These are phyloP conservation scores for Gnaphalium uliginosum DNA, from an alignment of 129 eudicot genomes.

Conservation along the genomic window DNA sequence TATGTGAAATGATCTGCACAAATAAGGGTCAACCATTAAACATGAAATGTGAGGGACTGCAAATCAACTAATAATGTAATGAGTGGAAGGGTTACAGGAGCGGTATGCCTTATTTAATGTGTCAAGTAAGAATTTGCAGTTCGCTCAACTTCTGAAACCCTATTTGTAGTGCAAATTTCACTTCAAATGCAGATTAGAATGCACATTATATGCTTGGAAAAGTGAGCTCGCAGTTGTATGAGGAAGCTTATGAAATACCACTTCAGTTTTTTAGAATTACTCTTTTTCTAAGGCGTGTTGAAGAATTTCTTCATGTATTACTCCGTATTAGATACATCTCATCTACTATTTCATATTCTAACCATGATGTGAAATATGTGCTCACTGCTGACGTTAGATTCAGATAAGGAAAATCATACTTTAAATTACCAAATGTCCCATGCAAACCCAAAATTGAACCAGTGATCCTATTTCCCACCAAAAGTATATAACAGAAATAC, in stretches of 20 bases:
- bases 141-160: not conserved
- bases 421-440: not conserved
- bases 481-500: too few relatives aligned
- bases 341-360: not conserved
- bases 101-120: not conserved
- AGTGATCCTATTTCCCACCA: not conserved
- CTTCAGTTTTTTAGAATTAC: not conserved
- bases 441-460: not conserved
- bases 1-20: constrained; percentile 63
- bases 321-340: not conserved
- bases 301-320: not conserved
- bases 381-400: not conserved
- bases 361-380: not conserved
- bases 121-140: constrained; percentile 3
- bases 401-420: too few relatives aligned
- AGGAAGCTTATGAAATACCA: not conserved
- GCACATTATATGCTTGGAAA: not conserved
- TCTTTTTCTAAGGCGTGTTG: not conserved
- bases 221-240: not conserved
- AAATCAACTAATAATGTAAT: constrained; percentile 11
- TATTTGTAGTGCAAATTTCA: not conserved
- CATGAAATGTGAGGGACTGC: constrained; percentile 3
- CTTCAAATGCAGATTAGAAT: not conserved
- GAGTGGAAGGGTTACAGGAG: not conserved
- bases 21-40: constrained; percentile 26